Base-by-base conservation (phyloP, 2,329 filamentous ascomycete species). In the Reticulascus tulasneorum region DNA sequence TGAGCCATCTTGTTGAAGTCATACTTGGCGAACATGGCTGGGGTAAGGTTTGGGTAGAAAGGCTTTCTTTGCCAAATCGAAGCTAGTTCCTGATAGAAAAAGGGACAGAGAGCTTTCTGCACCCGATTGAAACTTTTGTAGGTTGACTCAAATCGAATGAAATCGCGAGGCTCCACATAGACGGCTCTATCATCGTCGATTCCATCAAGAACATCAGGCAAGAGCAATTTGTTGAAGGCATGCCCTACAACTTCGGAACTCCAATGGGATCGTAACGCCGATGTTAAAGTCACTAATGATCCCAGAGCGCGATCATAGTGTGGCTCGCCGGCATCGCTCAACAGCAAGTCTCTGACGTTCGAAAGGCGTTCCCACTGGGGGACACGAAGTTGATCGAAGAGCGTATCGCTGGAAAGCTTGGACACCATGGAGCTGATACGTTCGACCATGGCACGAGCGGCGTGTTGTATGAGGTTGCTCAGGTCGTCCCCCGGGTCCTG, bases 391-490 rank as follows among this genome's bases (percentile, higher is more conserved):
- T 45, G 37, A 17, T 59, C 50, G 25, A 64, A 57, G 11, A 63
- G 45, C 7, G 55, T 24, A 6, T 55, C 49, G 10, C 58, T 63
- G 9, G 45, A 50, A 18, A 71, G 53, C 15, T 54, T 45, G 9
- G 55, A 47, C 29, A 57, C 40, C 4, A 49, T 46, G 15, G 16
- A 45, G 9, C 35, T 47, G 12, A 79, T 58, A 7, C 75, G 63
- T 9, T 72, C 69, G 3, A 69, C 54, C 25, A 82, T 63, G 8
- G 62, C 64, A 18, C 68, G 67, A 16, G 73, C 72, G 7, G 77
- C 77, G 49, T 82, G 77, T 45, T 80, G 73, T 3, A 81, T 67
- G 4, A 71, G 58, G 35, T 80, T 78, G 10, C 65, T 59, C 35
- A 76, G 64, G 34, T 75, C 70, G 37, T 81, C 75, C 9, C 71